Conservation (phyloP, 371 early-diverging fungal species). For the Syncephalis fuscata region DNA sequence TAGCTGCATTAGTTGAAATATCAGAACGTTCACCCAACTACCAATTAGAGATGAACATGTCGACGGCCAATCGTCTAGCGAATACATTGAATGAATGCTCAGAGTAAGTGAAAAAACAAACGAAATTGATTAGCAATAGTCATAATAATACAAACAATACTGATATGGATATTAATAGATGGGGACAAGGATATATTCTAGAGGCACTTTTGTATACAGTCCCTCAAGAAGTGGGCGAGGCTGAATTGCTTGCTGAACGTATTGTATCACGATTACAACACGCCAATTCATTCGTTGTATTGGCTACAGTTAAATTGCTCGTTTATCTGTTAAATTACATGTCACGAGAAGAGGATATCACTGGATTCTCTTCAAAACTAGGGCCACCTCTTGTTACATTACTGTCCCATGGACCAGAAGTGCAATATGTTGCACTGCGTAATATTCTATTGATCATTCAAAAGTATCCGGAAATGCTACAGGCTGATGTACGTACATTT, state of each 20-base stretch:
- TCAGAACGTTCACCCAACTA: slow-evolving; percentile 67
- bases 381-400: slow-evolving; percentile 88
- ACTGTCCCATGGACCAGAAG: slow-evolving; percentile 77
- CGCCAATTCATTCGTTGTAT: slow-evolving; percentile 90
- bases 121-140: background rate
- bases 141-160: background rate
- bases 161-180: slow-evolving; percentile 22
- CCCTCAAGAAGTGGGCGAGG: slow-evolving; percentile 74
- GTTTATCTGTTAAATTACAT: slow-evolving; percentile 86
- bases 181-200: slow-evolving; percentile 89
- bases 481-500: slow-evolving; percentile 84
- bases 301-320: slow-evolving; percentile 75
- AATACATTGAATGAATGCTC: slow-evolving; percentile 94
- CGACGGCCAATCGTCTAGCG: slow-evolving; percentile 71
- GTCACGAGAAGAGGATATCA: slow-evolving; percentile 44
- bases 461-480: slow-evolving; percentile 73
- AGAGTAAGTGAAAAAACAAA: too few species aligned
- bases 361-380: slow-evolving; percentile 57
- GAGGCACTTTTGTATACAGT: slow-evolving; percentile 69
- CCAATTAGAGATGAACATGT: slow-evolving; percentile 61
- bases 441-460: slow-evolving; percentile 93
- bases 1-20: slow-evolving; percentile 88
- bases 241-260: slow-evolving; percentile 79
- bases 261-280: slow-evolving; percentile 89
- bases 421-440: slow-evolving; percentile 91